These are phyloP conservation scores for Myxozyma mucilagina DNA, from an alignment of 805 yeast genomes.

Conservation along the genomic window DNA sequence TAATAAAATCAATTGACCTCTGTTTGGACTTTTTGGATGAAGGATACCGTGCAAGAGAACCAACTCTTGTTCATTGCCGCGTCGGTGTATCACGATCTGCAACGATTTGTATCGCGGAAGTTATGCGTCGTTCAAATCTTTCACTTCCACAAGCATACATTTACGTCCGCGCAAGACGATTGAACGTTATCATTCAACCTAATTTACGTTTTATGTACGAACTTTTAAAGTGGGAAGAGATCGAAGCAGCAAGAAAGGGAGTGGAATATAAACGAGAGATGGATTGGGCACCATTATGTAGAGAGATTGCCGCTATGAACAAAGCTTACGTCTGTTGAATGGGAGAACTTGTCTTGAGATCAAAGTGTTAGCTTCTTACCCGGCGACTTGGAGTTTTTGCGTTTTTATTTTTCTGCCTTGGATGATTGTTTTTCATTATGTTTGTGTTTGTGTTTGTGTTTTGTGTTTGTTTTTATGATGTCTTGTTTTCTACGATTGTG, in stretches of 20 bases:
- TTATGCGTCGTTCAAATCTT: slow-evolving; percentile 71
- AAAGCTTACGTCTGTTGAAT: slow-evolving; percentile 49
- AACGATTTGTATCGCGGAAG: slow-evolving; percentile 92
- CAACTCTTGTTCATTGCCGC: slow-evolving; percentile 83
- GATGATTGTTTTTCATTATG: too few species aligned
- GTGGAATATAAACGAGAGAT: slow-evolving; percentile 54
- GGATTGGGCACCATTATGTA: slow-evolving; percentile 86
- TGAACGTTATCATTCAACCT: slow-evolving; percentile 93
- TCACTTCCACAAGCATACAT: slow-evolving; percentile 77
- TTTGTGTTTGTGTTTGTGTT: too few species aligned
- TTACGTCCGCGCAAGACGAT: slow-evolving; percentile 82
- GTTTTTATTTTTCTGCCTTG: too few species aligned
- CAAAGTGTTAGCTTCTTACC: too few species aligned
- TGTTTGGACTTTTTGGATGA: slow-evolving; percentile 61
- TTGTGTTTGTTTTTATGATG: too few species aligned
- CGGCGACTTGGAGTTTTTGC: too few species aligned
- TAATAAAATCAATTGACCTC: slow-evolving; percentile 59
- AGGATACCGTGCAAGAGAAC: slow-evolving; percentile 46
- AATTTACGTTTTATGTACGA: slow-evolving; percentile 90
- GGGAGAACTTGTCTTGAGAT: too few species aligned
- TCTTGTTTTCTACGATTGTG: too few species aligned
- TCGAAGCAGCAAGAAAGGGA: slow-evolving; percentile 34
- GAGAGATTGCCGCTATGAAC: slow-evolving; percentile 78
- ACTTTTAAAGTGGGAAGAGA: slow-evolving; percentile 67
- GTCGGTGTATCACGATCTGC: slow-evolving; percentile 96